Conservation (phyloP, 805 yeast species). For the Kluyveromyces aestuarii region DNA sequence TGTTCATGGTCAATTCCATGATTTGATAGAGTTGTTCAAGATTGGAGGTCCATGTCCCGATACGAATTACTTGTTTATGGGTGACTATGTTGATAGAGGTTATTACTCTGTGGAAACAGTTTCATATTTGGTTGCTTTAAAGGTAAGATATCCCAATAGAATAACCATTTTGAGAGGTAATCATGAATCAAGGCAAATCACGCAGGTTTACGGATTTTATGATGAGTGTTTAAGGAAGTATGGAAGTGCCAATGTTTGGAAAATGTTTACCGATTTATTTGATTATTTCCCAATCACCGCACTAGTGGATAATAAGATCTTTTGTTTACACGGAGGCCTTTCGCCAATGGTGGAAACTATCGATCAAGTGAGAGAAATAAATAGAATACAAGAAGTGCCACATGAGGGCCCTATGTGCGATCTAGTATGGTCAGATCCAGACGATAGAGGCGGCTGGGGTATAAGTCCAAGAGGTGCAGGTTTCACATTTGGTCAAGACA, state of each 20-base stretch:
- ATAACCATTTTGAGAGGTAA: constrained; percentile 90
- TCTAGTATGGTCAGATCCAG: constrained; percentile 93
- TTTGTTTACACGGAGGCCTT: constrained; percentile 90
- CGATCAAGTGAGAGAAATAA: constrained; percentile 84
- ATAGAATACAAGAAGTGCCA: constrained; percentile 92
- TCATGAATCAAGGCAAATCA: constrained; percentile 91
- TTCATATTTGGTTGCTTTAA: constrained; percentile 79
- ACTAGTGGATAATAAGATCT: constrained; percentile 78
- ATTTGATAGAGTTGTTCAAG: constrained; percentile 83
- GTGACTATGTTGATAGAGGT: constrained; percentile 90
- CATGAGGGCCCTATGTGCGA: constrained; percentile 99
- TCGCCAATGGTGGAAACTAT: constrained; percentile 91
- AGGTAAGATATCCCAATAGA: constrained; percentile 84
- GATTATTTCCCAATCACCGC: constrained; percentile 94
- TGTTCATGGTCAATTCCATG: constrained; percentile 95
- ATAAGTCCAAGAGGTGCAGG: constrained; percentile 98
- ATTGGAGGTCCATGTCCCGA: constrained; percentile 93
- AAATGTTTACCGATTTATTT: constrained; percentile 79
- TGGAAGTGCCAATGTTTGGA: constrained; percentile 91
- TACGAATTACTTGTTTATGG: constrained; percentile 83
- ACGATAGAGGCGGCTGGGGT: constrained; percentile 97
- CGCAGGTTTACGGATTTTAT: constrained; percentile 92
- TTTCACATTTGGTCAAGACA: constrained; percentile 94
- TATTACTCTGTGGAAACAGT: constrained; percentile 83
- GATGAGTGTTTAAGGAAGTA: constrained; percentile 92